phyloP scores from a whole-genome alignment of 164 flowering plant species.

The Santalum album region DNA sequence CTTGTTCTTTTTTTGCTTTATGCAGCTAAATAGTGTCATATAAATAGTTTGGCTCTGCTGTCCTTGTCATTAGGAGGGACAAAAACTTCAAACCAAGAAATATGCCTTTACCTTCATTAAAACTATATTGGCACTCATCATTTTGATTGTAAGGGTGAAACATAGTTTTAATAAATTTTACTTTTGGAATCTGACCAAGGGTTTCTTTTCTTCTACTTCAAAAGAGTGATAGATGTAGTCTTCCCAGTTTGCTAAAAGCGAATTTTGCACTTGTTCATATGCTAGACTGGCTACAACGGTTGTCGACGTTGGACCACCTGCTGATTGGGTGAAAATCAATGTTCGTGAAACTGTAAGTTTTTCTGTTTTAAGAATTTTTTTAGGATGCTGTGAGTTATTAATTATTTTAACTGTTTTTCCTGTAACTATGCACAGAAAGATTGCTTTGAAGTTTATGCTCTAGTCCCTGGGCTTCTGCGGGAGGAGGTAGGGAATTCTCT shows the following conservation, averaged over 20 bases:
- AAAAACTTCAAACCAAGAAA: no score
- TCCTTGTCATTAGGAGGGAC: no score
- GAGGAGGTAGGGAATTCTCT: slow-evolving; percentile 1
- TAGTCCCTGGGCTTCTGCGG: slow-evolving; percentile 6
- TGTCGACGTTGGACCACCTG: slow-evolving; percentile 5
- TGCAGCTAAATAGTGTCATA: no score
- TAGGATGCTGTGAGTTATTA: not conserved
- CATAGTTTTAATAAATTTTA: not conserved
- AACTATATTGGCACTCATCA: not conserved
- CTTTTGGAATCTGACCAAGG: not conserved
- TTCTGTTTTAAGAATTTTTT: not conserved
- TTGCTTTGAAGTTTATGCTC: slow-evolving; percentile 7
- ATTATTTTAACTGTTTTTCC: not conserved
- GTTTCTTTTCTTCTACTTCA: not conserved
- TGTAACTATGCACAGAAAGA: slow-evolving; percentile 2
- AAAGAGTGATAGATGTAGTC: not conserved
- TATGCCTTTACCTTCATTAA: no score
- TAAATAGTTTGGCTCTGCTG: no score
- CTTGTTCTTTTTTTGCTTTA: no score
- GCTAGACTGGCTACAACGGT: slow-evolving; percentile 1
- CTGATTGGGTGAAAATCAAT: slow-evolving; percentile 8
- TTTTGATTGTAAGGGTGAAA: not conserved
- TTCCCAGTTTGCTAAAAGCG: not conserved
- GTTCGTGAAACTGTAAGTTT: slow-evolving; percentile 6
- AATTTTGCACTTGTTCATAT: not conserved